Conservation (phyloP, 208 protist genomes). For the Leishmania amazonensis region DNA sequence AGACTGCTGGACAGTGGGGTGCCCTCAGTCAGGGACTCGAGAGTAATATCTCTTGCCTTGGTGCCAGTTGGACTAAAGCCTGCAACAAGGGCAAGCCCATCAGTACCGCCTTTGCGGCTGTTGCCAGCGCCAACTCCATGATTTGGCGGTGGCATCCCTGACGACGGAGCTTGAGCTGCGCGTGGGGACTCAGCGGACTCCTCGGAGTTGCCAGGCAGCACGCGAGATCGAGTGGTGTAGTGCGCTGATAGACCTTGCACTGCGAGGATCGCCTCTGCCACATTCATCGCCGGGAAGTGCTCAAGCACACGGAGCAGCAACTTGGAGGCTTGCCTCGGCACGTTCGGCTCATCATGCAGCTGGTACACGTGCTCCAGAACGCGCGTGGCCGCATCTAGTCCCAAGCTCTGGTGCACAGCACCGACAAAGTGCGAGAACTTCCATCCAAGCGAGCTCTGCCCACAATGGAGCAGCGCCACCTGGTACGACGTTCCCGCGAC, state of each 20-base stretch:
- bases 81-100: conserved; percentile 18
- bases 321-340: conserved; percentile 40
- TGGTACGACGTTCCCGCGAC: conserved; percentile 77
- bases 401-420: conserved; percentile 57
- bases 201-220: conserved; percentile 13
- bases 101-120: background rate
- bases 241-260: conserved; percentile 72
- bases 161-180: background rate
- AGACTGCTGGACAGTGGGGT: conserved; percentile 14
- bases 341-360: conserved; percentile 24
- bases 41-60: conserved; percentile 14
- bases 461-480: conserved; percentile 49
- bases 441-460: conserved; percentile 82
- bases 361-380: conserved; percentile 54
- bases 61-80: conserved; percentile 20
- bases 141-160: background rate
- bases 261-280: conserved; percentile 76
- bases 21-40: conserved; percentile 27
- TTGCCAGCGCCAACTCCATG: background rate
- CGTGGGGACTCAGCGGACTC: background rate
- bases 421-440: conserved; percentile 88
- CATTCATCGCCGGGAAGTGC: conserved; percentile 54
- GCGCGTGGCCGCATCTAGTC: conserved; percentile 13
- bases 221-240: conserved; percentile 60
- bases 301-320: conserved; percentile 59